These are phyloP conservation scores for Verticillium nubilum DNA, from an alignment of 2,329 filamentous ascomycete genomes.

Conservation along the genomic window DNA sequence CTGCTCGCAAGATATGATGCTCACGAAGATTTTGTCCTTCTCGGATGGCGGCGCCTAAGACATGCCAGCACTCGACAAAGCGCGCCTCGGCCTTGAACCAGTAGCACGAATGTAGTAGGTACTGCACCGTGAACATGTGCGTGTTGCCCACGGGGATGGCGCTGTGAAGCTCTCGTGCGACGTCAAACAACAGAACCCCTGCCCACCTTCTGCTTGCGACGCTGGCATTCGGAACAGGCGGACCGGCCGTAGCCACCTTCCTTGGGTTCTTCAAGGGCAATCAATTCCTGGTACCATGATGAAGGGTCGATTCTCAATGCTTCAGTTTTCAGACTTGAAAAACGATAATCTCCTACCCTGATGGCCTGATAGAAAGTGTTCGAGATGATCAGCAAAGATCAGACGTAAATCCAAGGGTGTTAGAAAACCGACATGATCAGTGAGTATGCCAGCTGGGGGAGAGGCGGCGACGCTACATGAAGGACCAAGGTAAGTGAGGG, in stretches of 20 bases:
- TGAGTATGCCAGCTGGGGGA: background rate
- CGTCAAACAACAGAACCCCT: conserved; percentile 4
- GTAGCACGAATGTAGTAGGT: conserved; percentile 29
- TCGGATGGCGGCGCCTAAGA: conserved; percentile 26
- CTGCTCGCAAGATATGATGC: no score
- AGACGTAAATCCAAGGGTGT: background rate
- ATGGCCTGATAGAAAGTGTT: no score
- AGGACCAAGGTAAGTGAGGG: background rate
- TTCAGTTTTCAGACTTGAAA: background rate
- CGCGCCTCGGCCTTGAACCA: conserved; percentile 31
- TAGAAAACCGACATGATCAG: background rate
- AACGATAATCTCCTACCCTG: background rate
- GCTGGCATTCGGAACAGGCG: conserved; percentile 37
- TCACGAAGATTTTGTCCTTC: conserved; percentile 30
- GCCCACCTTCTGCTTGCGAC: conserved; percentile 31
- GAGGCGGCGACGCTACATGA: background rate
- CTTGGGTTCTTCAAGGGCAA: background rate
- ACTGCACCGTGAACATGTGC: conserved; percentile 26
- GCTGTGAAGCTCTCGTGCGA: conserved; percentile 25
- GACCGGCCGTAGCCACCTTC: background rate
- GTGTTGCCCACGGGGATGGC: conserved; percentile 25
- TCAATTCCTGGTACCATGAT: background rate
- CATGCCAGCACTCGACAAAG: conserved; percentile 31
- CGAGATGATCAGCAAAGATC: background rate
- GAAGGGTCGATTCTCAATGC: background rate